Evolutionary conservation across 306 rosid genomes (phyloP), one percentile per base, ranked within the genome.

Genomic region (Arachis stenosperma): DNA sequence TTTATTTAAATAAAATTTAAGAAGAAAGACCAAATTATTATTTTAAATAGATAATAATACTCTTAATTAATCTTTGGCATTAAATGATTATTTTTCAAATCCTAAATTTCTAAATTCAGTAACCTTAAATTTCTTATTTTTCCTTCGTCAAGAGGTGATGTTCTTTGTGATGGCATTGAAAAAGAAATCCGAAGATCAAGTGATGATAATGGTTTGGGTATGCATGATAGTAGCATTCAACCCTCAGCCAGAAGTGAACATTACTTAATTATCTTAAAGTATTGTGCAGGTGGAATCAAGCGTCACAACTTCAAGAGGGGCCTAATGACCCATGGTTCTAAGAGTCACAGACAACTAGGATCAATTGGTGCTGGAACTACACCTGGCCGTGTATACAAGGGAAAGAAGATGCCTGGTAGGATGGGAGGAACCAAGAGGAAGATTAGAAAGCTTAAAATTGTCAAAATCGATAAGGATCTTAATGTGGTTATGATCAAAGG

Each of bases 351-450:
- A 58, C 92, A 89, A 39, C 71, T 91, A 1, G 99, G 99, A 50
- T 94, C 99, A 0, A 94, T 94, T 27, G 97, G 99, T 53, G 99
- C 96, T 1, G 99, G 99, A 71, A 94, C 99, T 0, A 94, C 99
- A 1, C 99, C 96, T 0, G 99, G 99, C 0, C 85, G 90, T 6
- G 99, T 94, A 2, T 91, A 89, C 80, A 81, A 81, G 66, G 99
- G 99, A 51, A 94, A 94, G 87, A 94, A 94, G 89, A 94, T 94
- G 99, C 97, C 99, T 40, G 97, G 99, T 6, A 83, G 97, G 81
- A 94, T 94, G 99, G 99, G 97, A 74, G 99, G 99, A 77, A 88
- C 90, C 46, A 94, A 88, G 65, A 87, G 73, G 3, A 94, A 94
- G 90, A 91, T 87, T 17, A 83, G 97, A 74, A 94, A 91, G 88